A percentile compares a stretch with the other conserved stretches of the same genome.
Conservation (phyloP, 106 monocot species). For the Dioscorea alata region DNA sequence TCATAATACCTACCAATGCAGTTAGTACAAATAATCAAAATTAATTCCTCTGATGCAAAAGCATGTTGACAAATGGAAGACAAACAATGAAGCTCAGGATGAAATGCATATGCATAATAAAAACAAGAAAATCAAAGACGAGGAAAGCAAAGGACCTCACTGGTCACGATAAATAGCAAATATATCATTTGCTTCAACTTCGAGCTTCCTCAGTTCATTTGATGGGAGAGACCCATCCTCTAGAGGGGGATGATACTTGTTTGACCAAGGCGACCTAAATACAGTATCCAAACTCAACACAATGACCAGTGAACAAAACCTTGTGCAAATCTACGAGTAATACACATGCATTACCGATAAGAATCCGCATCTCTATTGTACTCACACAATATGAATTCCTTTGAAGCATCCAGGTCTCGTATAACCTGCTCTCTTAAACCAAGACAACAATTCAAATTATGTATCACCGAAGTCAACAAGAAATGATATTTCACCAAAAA, state of each 20-base stretch:
- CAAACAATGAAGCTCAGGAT: neutral
- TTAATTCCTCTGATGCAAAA: slow-evolving; percentile 1
- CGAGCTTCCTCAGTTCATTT: slow-evolving; percentile 66
- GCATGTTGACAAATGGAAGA: neutral
- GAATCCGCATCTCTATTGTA: slow-evolving; percentile 99
- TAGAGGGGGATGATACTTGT: slow-evolving; percentile 70
- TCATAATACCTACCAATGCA: slow-evolving; percentile 77
- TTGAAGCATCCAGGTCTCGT: slow-evolving; percentile 46
- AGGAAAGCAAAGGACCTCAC: slow-evolving; percentile 58
- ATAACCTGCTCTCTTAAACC: slow-evolving; percentile 36
- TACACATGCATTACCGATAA: slow-evolving; percentile 46
- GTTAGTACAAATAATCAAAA: slow-evolving; percentile 1
- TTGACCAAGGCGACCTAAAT: slow-evolving; percentile 96
- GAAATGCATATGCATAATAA: neutral
- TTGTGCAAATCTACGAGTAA: neutral
- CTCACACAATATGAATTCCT: slow-evolving; percentile 93
- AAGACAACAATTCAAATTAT: neutral
- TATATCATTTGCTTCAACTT: slow-evolving; percentile 87
- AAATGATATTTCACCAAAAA: neutral
- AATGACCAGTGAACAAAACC: no score
- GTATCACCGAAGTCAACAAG: neutral
- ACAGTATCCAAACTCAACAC: neutral
- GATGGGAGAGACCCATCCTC: slow-evolving; percentile 92
- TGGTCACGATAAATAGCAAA: slow-evolving; percentile 96
- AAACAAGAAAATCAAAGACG: neutral